Conservation (phyloP, 2,329 filamentous ascomycete genomes). For the Trichothecium sympodiale region DNA sequence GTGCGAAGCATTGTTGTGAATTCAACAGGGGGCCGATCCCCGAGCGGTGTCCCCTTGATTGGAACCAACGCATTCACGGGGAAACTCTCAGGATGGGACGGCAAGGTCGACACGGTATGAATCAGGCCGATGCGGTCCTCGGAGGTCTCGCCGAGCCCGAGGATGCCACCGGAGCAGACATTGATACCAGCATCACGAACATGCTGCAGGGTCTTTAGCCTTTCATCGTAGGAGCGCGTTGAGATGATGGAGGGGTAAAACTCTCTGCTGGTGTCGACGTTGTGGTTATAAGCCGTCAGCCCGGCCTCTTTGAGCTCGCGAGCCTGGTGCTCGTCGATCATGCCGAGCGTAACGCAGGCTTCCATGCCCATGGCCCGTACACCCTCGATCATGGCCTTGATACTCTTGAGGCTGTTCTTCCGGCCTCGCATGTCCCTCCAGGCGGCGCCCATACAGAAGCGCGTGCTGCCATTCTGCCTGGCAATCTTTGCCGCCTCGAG, state of each 20-base stretch:
- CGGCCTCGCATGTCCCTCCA: conserved; percentile 92
- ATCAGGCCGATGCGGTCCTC: conserved; percentile 74
- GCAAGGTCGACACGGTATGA: conserved; percentile 71
- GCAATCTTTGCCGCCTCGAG: conserved; percentile 67
- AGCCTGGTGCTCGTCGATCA: conserved; percentile 77
- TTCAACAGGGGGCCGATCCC: conserved; percentile 58
- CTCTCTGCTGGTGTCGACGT: conserved; percentile 81
- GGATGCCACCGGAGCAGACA: conserved; percentile 81
- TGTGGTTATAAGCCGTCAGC: conserved; percentile 89
- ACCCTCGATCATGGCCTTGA: conserved; percentile 76
- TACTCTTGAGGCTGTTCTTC: conserved; percentile 71
- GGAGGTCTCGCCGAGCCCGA: conserved; percentile 71
- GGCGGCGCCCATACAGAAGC: conserved; percentile 92
- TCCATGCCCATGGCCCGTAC: conserved; percentile 80
- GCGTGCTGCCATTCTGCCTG: conserved; percentile 73
- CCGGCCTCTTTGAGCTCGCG: conserved; percentile 74
- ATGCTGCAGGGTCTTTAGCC: conserved; percentile 65
- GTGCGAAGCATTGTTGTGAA: conserved; percentile 74
- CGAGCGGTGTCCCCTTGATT: conserved; percentile 80
- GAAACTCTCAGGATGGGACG: conserved; percentile 78
- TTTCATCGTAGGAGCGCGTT: conserved; percentile 78
- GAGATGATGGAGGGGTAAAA: conserved; percentile 82
- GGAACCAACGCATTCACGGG: conserved; percentile 86
- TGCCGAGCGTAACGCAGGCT: conserved; percentile 84
- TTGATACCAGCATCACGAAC: conserved; percentile 81